Conservation (phyloP, 805 yeast genomes). For the Wickerhamomyces alni region DNA sequence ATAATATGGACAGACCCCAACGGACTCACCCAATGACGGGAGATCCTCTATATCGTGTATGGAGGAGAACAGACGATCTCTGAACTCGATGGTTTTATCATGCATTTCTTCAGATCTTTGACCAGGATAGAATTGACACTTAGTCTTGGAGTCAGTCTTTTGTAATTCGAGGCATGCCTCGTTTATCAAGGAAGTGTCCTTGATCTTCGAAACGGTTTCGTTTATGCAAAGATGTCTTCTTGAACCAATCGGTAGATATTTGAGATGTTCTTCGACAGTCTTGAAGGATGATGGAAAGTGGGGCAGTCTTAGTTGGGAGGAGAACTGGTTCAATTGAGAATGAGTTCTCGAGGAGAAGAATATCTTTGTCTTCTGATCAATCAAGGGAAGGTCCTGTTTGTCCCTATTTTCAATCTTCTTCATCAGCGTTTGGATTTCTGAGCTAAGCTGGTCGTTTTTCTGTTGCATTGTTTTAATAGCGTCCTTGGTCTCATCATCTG, state of each 20-base stretch:
- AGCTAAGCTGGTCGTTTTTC: conserved; percentile 29
- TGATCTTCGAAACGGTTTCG: conserved; percentile 45
- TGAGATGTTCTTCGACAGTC: conserved; percentile 43
- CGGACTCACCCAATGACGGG: conserved; percentile 47
- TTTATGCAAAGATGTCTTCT: conserved; percentile 82
- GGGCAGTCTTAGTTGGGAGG: conserved; percentile 61
- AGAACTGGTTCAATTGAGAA: conserved; percentile 79
- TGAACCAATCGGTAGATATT: conserved; percentile 73
- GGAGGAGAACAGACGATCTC: conserved; percentile 42
- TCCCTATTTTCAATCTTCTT: conserved; percentile 31
- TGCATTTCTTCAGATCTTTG: conserved; percentile 19
- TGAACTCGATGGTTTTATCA: conserved; percentile 31
- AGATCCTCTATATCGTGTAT: conserved; percentile 69
- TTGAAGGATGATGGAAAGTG: conserved; percentile 56
- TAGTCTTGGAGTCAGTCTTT: conserved; percentile 26
- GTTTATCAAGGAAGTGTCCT: conserved; percentile 52
- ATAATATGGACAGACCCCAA: conserved; percentile 77
- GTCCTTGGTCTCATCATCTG: conserved; percentile 22
- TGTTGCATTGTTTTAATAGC: conserved; percentile 11
- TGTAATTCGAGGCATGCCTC: conserved; percentile 79
- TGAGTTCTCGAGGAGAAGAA: conserved; percentile 84
- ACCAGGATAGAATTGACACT: conserved; percentile 39
- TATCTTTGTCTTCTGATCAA: conserved; percentile 39
- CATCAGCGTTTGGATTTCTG: conserved; percentile 45
- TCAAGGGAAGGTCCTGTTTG: conserved; percentile 14